Conservation (phyloP, 192 early-diverging fungal species). For the Pilobolus umbonatus region DNA sequence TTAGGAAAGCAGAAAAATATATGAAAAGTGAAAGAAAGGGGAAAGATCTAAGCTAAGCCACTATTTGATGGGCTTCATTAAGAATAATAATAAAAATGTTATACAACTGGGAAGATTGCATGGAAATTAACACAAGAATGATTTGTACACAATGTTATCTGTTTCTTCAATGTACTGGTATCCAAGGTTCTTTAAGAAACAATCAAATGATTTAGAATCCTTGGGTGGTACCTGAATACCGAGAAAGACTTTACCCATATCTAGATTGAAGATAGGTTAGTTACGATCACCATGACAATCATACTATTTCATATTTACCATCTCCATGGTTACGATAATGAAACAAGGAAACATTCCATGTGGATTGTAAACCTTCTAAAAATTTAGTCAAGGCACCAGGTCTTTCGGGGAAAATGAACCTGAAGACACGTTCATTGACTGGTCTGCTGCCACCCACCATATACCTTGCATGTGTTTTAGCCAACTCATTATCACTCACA, state of each 20-base stretch:
- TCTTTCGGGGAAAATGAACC: conserved; percentile 94
- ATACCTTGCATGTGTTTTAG: conserved; percentile 94
- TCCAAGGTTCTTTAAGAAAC: conserved; percentile 74
- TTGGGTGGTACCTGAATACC: conserved; percentile 87
- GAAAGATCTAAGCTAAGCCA: too few relatives aligned
- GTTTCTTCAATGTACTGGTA: conserved; percentile 94
- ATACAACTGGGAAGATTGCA: too few relatives aligned
- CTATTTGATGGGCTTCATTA: too few relatives aligned
- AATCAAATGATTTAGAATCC: conserved; percentile 58
- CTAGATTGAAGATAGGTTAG: conserved; percentile 34
- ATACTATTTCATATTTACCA: conserved; percentile 42
- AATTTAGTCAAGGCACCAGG: conserved; percentile 91
- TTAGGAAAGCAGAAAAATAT: too few relatives aligned
- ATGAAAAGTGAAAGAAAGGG: too few relatives aligned
- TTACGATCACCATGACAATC: conserved; percentile 87
- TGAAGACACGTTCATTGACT: conserved; percentile 82
- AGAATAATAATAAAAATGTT: too few relatives aligned
- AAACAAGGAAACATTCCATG: conserved; percentile 85
- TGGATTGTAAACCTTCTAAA: conserved; percentile 59
- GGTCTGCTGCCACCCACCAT: conserved; percentile 84
- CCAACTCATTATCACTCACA: conserved; percentile 89
- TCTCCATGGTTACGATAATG: conserved; percentile 97
- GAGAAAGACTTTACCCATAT: conserved; percentile 89
- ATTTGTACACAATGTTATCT: conserved; percentile 80
- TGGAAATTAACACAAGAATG: conserved; percentile 64